Conservation (phyloP, 225 moss, liverwort and hornwort genomes). For the Neckera pumila region DNA sequence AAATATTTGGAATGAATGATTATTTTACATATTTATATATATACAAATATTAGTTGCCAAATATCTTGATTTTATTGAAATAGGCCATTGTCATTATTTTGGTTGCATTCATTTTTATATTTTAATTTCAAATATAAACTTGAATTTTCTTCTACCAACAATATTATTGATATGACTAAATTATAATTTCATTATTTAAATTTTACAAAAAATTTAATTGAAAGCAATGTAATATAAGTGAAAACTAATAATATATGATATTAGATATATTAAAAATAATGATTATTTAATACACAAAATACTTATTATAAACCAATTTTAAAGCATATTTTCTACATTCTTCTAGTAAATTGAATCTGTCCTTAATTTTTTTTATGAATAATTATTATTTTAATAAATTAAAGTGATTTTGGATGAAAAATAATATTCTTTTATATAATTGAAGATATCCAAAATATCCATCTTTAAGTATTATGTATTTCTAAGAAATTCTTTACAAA, state of each 20-base stretch:
- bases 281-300: not conserved
- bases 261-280: not conserved
- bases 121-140: not conserved
- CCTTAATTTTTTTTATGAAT: too few relatives aligned
- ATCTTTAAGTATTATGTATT: not conserved
- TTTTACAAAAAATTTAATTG: too few relatives aligned
- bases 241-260: too few relatives aligned
- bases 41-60: too few relatives aligned
- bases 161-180: too few relatives aligned
- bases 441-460: rapidly evolving
- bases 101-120: too few relatives aligned
- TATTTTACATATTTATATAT: not conserved
- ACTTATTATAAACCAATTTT: not conserved
- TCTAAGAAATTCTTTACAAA: not conserved
- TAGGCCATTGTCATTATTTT: not conserved
- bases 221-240: not conserved
- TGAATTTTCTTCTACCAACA: too few relatives aligned
- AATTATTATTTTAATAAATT: not conserved
- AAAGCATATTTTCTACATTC: not conserved
- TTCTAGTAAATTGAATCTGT: not conserved
- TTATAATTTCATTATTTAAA: too few relatives aligned
- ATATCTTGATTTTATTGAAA: not conserved
- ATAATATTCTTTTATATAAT: rapidly evolving
- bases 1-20: not conserved
- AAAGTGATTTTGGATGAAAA: not conserved